Evolutionary conservation across 805 yeast species (phyloP).

Genomic region (Lipomyces japonicus): DNA sequence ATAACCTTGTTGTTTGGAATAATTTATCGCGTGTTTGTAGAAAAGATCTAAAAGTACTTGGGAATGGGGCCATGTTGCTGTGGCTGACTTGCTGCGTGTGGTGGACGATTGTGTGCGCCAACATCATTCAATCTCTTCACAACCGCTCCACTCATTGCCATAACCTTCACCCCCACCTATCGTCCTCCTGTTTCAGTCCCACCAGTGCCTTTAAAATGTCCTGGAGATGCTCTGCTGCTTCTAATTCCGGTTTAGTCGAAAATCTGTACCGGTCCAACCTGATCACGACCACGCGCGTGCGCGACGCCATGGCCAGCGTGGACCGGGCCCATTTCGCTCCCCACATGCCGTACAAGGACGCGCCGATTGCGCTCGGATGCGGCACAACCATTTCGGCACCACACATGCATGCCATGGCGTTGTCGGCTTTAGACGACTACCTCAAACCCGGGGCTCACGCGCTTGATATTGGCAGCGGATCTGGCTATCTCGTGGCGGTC

Average conservation of each 20-base stretch:
- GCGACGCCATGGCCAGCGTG: slow-evolving; percentile 18
- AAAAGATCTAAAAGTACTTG: too few relatives aligned
- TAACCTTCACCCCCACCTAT: too few relatives aligned
- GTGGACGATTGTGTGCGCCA: too few relatives aligned
- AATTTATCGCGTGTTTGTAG: too few relatives aligned
- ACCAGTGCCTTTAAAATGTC: slow-evolving; percentile 16
- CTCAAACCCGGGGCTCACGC: slow-evolving; percentile 24
- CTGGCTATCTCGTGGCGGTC: slow-evolving; percentile 28
- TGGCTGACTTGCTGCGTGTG: too few relatives aligned
- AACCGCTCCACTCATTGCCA: too few relatives aligned
- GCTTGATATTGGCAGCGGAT: slow-evolving; percentile 28
- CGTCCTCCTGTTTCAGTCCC: too few relatives aligned
- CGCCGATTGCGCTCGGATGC: slow-evolving; percentile 26
- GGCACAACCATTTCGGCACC: slow-evolving; percentile 31
- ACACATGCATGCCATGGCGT: slow-evolving; percentile 29
- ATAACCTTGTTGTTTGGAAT: too few relatives aligned
- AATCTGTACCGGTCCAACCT: slow-evolving; percentile 13
- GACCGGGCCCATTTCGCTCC: slow-evolving; percentile 25
- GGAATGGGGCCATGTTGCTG: too few relatives aligned
- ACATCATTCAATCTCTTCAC: too few relatives aligned
- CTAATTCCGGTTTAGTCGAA: slow-evolving; percentile 18
- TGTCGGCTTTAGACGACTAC: slow-evolving; percentile 13
- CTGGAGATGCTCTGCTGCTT: slow-evolving; percentile 18
- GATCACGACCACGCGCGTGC: slow-evolving; percentile 14
- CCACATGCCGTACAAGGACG: slow-evolving; percentile 22